Evolutionary conservation across 192 early-diverging fungal genomes (phyloP).

Genomic region (Linnemannia elongata): DNA sequence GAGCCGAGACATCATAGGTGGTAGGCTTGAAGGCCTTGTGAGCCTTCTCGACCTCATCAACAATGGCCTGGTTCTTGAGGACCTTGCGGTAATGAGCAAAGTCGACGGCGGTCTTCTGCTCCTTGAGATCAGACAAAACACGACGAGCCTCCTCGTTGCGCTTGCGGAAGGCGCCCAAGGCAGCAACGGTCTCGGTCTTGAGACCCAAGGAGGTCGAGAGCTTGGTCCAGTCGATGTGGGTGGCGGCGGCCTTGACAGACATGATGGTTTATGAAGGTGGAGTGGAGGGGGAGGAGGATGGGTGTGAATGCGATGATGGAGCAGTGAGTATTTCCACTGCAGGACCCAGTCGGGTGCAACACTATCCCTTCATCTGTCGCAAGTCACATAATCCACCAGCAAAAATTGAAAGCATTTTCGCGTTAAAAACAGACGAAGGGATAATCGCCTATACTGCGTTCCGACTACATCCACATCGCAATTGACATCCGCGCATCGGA

Average conservation of each 20-base stretch:
- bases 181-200: conserved; percentile 90
- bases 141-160: conserved; percentile 93
- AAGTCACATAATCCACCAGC: no score
- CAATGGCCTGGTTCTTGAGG: conserved; percentile 92
- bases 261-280: conserved; percentile 23
- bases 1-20: conserved; percentile 85
- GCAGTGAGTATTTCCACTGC: background rate
- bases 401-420: no score
- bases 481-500: conserved; percentile 1
- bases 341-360: conserved; percentile 7
- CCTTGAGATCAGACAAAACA: conserved; percentile 84
- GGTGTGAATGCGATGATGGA: conserved; percentile 1
- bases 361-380: no score
- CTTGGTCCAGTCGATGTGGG: conserved; percentile 90
- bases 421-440: no score
- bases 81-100: conserved; percentile 89
- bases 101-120: conserved; percentile 86
- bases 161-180: conserved; percentile 93
- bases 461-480: background rate
- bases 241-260: conserved; percentile 67
- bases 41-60: conserved; percentile 92
- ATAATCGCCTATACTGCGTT: background rate
- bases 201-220: conserved; percentile 83
- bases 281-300: conserved; percentile 12
- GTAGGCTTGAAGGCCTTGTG: conserved; percentile 83